Evolutionary conservation across 1,139 yeast genomes (phyloP), one percentile per base, ranked within the genome.

Genomic region (Hemisphaericaspora subhashii): DNA sequence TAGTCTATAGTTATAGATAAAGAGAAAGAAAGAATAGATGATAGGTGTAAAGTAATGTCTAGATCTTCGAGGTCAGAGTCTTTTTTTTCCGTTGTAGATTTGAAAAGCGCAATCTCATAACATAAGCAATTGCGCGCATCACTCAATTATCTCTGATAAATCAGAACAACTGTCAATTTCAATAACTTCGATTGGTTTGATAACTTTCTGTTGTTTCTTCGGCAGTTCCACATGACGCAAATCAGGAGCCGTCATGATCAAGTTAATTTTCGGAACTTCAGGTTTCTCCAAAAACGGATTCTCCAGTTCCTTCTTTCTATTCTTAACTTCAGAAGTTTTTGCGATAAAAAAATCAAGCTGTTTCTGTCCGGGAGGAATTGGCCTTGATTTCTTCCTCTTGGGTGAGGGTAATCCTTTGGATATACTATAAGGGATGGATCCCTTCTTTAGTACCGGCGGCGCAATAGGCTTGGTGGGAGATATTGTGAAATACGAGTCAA

Each of bases 401-500:
- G 38, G 35, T 10, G 41, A 38, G 5, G 38, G 35, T 10, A 38
- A 38, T 5, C 17, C n/a, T 2, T 18, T n/a, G 15, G 26, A 25
- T 15, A 37, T 20, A 9, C 20, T 17, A 28, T 34, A 34, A 7
- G 38, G 35, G 11, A 30, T 16, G 9, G 41, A 30, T 13, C 35
- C 35, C 12, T 29, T 32, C 20, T 28, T n/a, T 8, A 25, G 1
- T 14, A 12, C 24, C 10, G 17, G 24, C 16, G 24, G 5, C 13
- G 20, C 9, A 12, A 4, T 13, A 24, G 22, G 22, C 22, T 32
- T 31, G 27, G 40, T 6, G 34, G 45, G 43, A 2, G 45, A 44
- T 14, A 34, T 13, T 7, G 33, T 38, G 24, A 41, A 31, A 14
- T 8, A 22, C 4, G 29, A 26, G 31, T 46, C 49, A 11, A 46